phyloP scores from a whole-genome alignment of 306 rosid species.

The Lupinus albus region DNA sequence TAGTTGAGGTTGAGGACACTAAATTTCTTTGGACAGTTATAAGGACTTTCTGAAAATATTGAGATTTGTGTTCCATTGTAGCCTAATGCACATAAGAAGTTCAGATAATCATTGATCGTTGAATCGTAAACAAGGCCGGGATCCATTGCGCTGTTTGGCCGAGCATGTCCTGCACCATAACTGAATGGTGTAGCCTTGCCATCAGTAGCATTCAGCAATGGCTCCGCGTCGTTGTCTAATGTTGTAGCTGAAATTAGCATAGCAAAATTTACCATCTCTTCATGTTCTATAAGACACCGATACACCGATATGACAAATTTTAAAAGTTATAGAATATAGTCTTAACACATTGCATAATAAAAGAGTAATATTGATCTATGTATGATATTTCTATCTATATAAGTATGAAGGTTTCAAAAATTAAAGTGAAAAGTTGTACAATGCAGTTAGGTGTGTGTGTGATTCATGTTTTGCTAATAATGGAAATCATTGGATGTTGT shows the following conservation, averaged over 20 bases:
- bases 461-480: neutral
- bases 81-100: conserved; percentile 69
- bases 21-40: conserved; percentile 48
- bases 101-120: conserved; percentile 59
- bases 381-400: neutral
- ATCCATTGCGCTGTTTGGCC: conserved; percentile 76
- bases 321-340: no score
- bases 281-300: neutral
- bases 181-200: conserved; percentile 69
- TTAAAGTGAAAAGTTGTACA: neutral
- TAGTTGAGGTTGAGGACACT: conserved; percentile 65
- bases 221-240: conserved; percentile 56
- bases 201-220: conserved; percentile 61
- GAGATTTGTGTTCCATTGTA: conserved; percentile 59
- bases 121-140: conserved; percentile 89
- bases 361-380: no score
- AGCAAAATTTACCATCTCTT: neutral
- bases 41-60: conserved; percentile 46
- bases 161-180: conserved; percentile 84
- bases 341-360: neutral
- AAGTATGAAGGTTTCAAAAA: neutral
- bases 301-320: no score
- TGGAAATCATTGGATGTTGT: neutral
- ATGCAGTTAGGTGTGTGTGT: neutral
- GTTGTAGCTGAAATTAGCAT: conserved; percentile 57